Percentiles rank a stretch among this genome's conserved stretches.
These are phyloP conservation scores for Glarea lozoyensis DNA, from an alignment of 495 filamentous ascomycete species.

Conservation along the genomic window DNA sequence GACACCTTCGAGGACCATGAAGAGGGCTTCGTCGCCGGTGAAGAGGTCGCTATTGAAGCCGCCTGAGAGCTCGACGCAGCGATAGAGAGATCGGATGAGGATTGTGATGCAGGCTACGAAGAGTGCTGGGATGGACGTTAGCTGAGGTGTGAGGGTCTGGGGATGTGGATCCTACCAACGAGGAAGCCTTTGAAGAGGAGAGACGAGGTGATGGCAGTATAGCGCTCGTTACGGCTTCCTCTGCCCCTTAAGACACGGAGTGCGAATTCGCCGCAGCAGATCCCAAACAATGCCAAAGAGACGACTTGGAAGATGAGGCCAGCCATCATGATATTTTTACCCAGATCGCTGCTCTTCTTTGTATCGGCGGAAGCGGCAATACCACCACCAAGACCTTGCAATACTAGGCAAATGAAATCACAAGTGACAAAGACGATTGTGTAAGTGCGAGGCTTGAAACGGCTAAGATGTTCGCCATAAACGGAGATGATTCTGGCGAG, in stretches of 20 bases:
- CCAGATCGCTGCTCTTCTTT: slow-evolving; percentile 4
- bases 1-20: slow-evolving; percentile 64
- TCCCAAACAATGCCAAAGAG: slow-evolving; percentile 13
- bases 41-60: slow-evolving; percentile 27
- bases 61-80: slow-evolving; percentile 26
- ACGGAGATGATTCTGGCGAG: slow-evolving; percentile 43
- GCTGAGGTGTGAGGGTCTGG: slow-evolving; percentile 21
- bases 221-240: slow-evolving; percentile 19
- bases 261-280: slow-evolving; percentile 14
- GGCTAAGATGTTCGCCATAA: slow-evolving; percentile 37
- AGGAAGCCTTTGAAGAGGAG: slow-evolving; percentile 19
- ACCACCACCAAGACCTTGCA: slow-evolving; percentile 46
- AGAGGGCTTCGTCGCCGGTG: slow-evolving; percentile 49
- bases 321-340: slow-evolving; percentile 21
- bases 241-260: slow-evolving; percentile 9
- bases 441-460: slow-evolving; percentile 40
- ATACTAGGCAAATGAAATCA: slow-evolving; percentile 43
- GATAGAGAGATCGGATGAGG: slow-evolving; percentile 26
- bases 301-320: slow-evolving; percentile 20
- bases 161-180: slow-evolving; percentile 23
- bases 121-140: slow-evolving; percentile 2
- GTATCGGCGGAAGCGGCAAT: slow-evolving; percentile 36
- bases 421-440: slow-evolving; percentile 43
- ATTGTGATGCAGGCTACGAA: slow-evolving; percentile 23
- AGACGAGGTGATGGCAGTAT: slow-evolving; percentile 1